Base-by-base conservation (phyloP, 345 rosid genomes). In the Sapria himalayana region DNA sequence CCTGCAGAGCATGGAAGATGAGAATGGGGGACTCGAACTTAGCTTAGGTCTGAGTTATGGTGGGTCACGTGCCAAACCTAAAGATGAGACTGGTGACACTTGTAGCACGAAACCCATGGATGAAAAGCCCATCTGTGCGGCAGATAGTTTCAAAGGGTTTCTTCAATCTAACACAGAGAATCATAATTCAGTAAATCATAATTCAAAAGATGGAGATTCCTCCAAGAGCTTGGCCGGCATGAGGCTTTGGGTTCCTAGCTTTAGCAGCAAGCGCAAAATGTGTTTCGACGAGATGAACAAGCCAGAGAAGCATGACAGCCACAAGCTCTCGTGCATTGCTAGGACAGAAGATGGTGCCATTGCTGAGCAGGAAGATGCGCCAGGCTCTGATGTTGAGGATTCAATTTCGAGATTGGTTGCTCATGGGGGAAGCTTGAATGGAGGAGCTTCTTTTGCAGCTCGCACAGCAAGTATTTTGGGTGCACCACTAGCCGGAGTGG, bases 331-430 rank as follows among this genome's bases (percentile, higher is more conserved):
- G 35, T 36, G 25, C 80, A 58, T 25, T 76, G 76, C 44, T 81
- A 67, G 55, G 23, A 72, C 94, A 12, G 93, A 75, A 38, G 95
- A 89, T 51, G 86, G 81, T 42, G 78, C 91, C 22, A 68, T 84
- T 45, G 95, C 92, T 46, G 93, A 89, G 49, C 74, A 84, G 46
- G 95, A 89, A 70, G 93, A 74, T 53, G 86, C 84, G 49, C 95
- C 95, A 1, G 98, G 84, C 55, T 82, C 93, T 45, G 95, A 77
- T 64, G 82, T 70, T 19, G 94, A 74, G n/a, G 91, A 80, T 57
- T 78, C 80, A 23, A 68, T 81, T 40, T 73, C 91, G 25, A 64
- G 64, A 59, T 19, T 60, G 37, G 52, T 44, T 41, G 51, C 64
- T 32, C 64, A 60, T 47, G 75, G 61, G 54, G 62, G 70, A 58